Base-by-base conservation (phyloP, 2,329 filamentous ascomycete species). In the Phialocephala sp. region DNA sequence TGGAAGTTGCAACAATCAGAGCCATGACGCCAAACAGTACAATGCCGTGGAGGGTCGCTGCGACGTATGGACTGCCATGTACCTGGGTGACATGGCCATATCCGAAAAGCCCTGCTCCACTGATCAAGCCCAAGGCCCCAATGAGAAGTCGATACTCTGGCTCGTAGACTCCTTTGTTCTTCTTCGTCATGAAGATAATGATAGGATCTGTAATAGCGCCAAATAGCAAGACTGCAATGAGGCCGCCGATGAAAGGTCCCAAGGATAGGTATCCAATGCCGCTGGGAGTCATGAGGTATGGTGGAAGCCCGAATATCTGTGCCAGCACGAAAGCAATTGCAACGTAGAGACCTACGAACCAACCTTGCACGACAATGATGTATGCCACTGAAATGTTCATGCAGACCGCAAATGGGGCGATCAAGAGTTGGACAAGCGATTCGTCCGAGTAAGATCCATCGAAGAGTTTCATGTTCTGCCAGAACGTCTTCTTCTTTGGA, bases 121-220 rank as follows among this genome's bases (percentile, higher is more conserved):
- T 73, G 1, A 76, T 55, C 3, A 80, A 68, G 0, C 75, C 72
- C 15, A 76, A 74, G 2, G 79, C 70, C 41, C 77, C 72, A 27
- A 78, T 70, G 2, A 81, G 73, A 2, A 82, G 76, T 2, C 83
- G 79, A 69, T 83, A 84, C 69, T 85, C 83, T 12, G 83, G 83
- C 71, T 85, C 82, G 71, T 84, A 85, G 57, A 84, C 76, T n/a
- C 83, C 83, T 22, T 75, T 76, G 71, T 85, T 85, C 66, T 77
- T 79, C 71, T 79, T 80, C 4, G 82, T 80, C 63, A 83, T 78
- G 73, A 76, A 81, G 47, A 73, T 76, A 61, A 78, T 78, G 2
- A 79, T 60, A 4, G 77, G 77, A 64, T 81, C 80, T 9, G 76
- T 72, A 11, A 76, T 71, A 0, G 71, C 69, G 1, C 76, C 76